Evolutionary conservation across 1,139 yeast genomes (phyloP).

Genomic region (Debaryomyces singareniensis): DNA sequence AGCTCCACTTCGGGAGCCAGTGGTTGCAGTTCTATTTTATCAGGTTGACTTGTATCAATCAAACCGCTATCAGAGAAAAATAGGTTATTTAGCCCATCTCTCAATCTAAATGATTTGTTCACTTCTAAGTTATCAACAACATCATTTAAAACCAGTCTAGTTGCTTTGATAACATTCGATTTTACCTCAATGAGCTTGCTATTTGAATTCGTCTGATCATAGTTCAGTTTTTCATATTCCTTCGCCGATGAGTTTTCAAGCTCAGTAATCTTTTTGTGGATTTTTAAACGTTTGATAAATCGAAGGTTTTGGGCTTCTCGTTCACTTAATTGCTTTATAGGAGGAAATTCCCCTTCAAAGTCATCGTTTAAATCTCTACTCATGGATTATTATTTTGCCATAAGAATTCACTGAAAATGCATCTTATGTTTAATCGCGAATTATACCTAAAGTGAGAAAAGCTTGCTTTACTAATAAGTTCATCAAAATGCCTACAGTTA

Average conservation of each 20-base stretch:
- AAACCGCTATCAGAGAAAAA: not conserved
- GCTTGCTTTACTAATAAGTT: too few species aligned
- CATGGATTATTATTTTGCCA: conserved; percentile 2
- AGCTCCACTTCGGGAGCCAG: not conserved
- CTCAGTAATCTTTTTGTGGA: conserved; percentile 6
- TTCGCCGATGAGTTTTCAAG: conserved; percentile 2
- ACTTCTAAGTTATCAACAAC: not conserved
- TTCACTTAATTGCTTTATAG: conserved; percentile 17
- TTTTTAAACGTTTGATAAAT: conserved; percentile 11
- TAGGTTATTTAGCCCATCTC: not conserved
- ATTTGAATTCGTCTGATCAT: not conserved
- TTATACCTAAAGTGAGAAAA: too few species aligned
- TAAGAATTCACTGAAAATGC: too few species aligned
- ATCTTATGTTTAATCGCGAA: too few species aligned
- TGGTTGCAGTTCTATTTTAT: not conserved
- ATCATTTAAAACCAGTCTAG: conserved; percentile 1
- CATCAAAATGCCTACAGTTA: conserved; percentile 12
- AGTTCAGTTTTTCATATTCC: conserved; percentile 3
- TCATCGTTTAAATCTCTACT: conserved; percentile 11
- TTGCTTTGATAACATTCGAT: conserved; percentile 1
- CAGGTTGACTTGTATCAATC: not conserved
- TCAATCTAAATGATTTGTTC: not conserved
- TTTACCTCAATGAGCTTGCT: conserved; percentile 1
- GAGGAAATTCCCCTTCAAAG: conserved; percentile 24
- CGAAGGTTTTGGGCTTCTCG: conserved; percentile 15